Base-by-base conservation (phyloP, 2,329 filamentous ascomycete genomes). In the Zymoseptoria brevis region DNA sequence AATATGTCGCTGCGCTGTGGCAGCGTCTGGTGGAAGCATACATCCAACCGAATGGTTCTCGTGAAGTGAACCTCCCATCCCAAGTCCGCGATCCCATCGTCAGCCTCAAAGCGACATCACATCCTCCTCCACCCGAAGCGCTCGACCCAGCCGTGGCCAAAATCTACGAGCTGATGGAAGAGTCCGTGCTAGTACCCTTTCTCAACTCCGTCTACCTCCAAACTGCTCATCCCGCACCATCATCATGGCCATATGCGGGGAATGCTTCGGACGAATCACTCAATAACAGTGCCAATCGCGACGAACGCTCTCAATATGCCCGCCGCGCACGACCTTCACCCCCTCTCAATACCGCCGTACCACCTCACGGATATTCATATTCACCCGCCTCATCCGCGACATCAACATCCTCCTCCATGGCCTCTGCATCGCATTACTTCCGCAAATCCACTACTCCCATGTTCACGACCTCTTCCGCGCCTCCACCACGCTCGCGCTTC, bases 141-240 rank as follows among this genome's bases (percentile, higher is more conserved):
- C 79, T 99, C 16, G 88, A 95, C 61, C 83, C 89, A 55, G 91
- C 94, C 19, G 88, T 96, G 22, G 83, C 83, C 62, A 95, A 96
- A 62, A 89, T 96, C 49, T 92, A 93, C 73, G 94, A 97, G 67
- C 79, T 99, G 58, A 97, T 99, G 92, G 95, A 96, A 68, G 94
- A 97, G 72, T 96, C 92, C 3, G 89, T 97, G 0, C 80, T 97
- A 55, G 86, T 96, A 0, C 92, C 93, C 0, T 99, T 97, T 71
- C 81, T 97, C 57, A 93, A 96, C 74, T 83, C 80, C 62, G 76
- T 80, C 53, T 79, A 79, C 60, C 76, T 78, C 1, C 77, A 80
- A 51, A 75, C 77, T 30, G 77, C 81, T n/a, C 67, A 72, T 50
- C 75, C 78, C 52, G 72, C 69, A 51, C 64, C 73, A 49, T 71